Conservation (phyloP, 2,329 filamentous ascomycete genomes). For the Calcarisporium arbuscula region DNA sequence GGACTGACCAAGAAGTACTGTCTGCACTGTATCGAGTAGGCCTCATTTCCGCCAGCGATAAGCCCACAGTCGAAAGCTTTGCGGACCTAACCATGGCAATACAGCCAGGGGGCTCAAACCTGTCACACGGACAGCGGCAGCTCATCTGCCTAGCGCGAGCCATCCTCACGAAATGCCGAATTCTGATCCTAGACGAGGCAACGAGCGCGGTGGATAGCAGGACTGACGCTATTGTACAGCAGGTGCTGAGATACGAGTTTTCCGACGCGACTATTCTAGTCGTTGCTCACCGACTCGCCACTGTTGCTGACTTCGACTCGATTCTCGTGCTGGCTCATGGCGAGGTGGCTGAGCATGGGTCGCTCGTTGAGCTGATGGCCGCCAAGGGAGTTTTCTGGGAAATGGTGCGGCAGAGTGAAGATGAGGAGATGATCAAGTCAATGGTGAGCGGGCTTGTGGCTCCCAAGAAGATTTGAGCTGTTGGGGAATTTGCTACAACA, state of each 20-base stretch:
- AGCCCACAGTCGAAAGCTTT: no score
- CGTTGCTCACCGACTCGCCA: constrained; percentile 7
- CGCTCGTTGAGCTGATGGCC: background rate
- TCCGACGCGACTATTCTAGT: constrained; percentile 4
- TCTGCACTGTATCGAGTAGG: constrained; percentile 1
- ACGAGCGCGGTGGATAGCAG: constrained; percentile 6
- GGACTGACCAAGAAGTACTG: background rate
- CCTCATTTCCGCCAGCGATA: constrained; percentile 1
- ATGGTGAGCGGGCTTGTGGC: no score
- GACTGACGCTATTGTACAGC: constrained; percentile 7
- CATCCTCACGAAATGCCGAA: constrained; percentile 1
- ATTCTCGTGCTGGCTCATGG: constrained; percentile 7
- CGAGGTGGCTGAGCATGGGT: constrained; percentile 3
- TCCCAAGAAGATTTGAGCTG: no score
- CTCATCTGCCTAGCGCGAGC: constrained; percentile 8
- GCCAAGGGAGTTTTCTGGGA: constrained; percentile 3
- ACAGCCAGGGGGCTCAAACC: background rate
- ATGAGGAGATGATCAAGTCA: no score
- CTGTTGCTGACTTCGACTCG: constrained; percentile 5
- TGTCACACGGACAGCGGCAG: constrained; percentile 9
- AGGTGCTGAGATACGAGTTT: constrained; percentile 4
- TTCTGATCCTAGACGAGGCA: constrained; percentile 9
- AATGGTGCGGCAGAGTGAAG: constrained; percentile 6
- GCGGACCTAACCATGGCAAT: constrained; percentile 1
- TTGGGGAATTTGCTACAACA: no score